Percentiles rank a stretch among this genome's conserved stretches.
Evolutionary conservation across 202 grass and related monocot species (phyloP).

Genomic region (Hordeum pubiflorum): DNA sequence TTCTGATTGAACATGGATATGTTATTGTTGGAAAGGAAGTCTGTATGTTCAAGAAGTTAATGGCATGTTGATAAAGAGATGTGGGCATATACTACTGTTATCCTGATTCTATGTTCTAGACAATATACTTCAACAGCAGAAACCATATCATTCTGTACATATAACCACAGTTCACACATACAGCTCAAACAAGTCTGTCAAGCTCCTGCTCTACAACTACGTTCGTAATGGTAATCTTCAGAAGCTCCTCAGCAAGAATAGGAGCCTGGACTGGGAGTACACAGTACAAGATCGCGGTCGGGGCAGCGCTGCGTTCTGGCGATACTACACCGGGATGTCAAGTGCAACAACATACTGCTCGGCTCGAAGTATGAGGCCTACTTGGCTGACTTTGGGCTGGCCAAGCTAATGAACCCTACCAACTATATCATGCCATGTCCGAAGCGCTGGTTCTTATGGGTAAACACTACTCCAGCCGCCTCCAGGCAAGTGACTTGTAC

Average conservation of each 20-base stretch:
- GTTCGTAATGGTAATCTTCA: conserved; percentile 74
- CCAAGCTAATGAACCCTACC: conserved; percentile 90
- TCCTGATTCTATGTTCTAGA: no score
- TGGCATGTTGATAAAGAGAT: no score
- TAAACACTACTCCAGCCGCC: conserved; percentile 61
- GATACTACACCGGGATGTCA: conserved; percentile 82
- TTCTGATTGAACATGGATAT: no score
- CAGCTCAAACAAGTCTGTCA: conserved; percentile 67
- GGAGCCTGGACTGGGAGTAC: conserved; percentile 76
- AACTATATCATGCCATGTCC: conserved; percentile 83
- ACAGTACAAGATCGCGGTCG: conserved; percentile 68
- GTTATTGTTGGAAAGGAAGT: no score
- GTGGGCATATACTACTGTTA: no score
- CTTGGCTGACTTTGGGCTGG: conserved; percentile 90
- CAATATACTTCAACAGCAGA: no score
- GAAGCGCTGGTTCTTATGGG: conserved; percentile 75
- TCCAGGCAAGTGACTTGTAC: conserved; percentile 60
- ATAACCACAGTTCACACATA: no score
- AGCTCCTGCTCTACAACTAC: conserved; percentile 94
- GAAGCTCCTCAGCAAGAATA: conserved; percentile 68
- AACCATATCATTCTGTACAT: no score
- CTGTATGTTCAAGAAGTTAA: no score
- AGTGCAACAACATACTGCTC: conserved; percentile 91
- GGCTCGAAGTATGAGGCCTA: conserved; percentile 78
- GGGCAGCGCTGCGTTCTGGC: conserved; percentile 58